Percentiles rank a stretch among this genome's conserved stretches.
phyloP scores from a whole-genome alignment of 2,329 filamentous ascomycete species.

The Colletotrichum destructivum region DNA sequence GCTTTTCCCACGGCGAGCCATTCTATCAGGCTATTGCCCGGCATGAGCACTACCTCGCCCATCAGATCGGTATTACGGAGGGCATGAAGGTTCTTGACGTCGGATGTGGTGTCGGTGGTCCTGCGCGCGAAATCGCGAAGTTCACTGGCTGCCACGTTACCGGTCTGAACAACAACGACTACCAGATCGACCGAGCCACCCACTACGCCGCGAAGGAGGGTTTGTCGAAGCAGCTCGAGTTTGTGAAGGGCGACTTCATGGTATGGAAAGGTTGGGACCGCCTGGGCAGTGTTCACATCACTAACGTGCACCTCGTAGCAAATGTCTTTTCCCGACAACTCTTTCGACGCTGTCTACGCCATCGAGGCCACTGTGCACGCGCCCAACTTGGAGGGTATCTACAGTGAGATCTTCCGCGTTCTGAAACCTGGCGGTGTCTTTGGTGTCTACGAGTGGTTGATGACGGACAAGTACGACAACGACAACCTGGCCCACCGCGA shows the following conservation, averaged over 20 bases:
- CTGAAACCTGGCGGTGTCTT: conserved; percentile 95
- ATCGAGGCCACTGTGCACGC: conserved; percentile 96
- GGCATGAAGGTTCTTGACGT: conserved; percentile 93
- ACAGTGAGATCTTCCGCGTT: conserved; percentile 90
- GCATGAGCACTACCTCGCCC: conserved; percentile 95
- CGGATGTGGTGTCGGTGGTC: conserved; percentile 93
- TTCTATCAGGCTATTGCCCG: conserved; percentile 92
- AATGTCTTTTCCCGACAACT: conserved; percentile 91
- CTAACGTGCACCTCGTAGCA: conserved; percentile 65
- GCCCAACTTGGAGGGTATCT: conserved; percentile 87
- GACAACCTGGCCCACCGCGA: conserved; percentile 84
- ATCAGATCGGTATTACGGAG: conserved; percentile 84
- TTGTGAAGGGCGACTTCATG: conserved; percentile 96
- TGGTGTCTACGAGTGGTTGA: conserved; percentile 96
- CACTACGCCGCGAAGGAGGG: conserved; percentile 85
- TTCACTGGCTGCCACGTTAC: conserved; percentile 89
- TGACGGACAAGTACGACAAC: conserved; percentile 96
- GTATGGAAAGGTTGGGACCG: conserved; percentile 51
- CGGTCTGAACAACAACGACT: conserved; percentile 97
- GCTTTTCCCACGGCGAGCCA: conserved; percentile 86
- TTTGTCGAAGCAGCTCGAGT: conserved; percentile 81
- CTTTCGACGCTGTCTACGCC: conserved; percentile 92
- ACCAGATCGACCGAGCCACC: conserved; percentile 92
- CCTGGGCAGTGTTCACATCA: neutral
- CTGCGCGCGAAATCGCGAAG: conserved; percentile 94